Evolutionary conservation across 1,284 basidiomycete genomes (phyloP).

Genomic region (Ceratobasidium sp.): DNA sequence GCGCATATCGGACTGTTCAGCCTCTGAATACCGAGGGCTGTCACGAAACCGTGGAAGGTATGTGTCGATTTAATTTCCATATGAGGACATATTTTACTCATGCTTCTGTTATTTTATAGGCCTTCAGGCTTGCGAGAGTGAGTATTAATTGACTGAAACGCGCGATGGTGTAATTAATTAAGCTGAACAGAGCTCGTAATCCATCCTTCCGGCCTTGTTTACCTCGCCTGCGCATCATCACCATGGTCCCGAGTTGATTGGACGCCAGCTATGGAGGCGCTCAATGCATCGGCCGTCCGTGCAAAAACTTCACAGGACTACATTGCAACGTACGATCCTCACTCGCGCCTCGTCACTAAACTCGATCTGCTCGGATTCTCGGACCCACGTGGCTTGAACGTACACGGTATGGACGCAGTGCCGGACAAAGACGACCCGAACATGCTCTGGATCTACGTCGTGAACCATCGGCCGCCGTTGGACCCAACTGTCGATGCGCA

Average conservation of each 20-base stretch:
- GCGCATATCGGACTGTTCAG: constrained; percentile 19
- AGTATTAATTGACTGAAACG: constrained; percentile 41
- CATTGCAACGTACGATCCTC: constrained; percentile 72
- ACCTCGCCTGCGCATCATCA: constrained; percentile 35
- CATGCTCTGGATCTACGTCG: constrained; percentile 74
- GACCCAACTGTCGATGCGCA: constrained; percentile 57
- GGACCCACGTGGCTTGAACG: constrained; percentile 64
- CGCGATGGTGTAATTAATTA: constrained; percentile 18
- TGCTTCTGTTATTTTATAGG: constrained; percentile 51
- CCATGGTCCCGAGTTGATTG: constrained; percentile 20
- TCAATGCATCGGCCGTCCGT: constrained; percentile 22
- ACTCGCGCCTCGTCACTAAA: constrained; percentile 62
- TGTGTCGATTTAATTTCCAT: background rate
- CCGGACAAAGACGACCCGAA: constrained; percentile 65
- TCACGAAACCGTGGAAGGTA: constrained; percentile 22
- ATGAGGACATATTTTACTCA: background rate
- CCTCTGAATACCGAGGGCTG: constrained; percentile 33
- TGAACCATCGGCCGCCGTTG: constrained; percentile 73
- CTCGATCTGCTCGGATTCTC: constrained; percentile 64
- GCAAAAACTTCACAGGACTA: constrained; percentile 62
- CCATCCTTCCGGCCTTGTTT: constrained; percentile 32
- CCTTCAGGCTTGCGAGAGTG: constrained; percentile 77
- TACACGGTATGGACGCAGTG: constrained; percentile 83
- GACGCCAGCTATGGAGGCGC: constrained; percentile 22
- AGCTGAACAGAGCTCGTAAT: constrained; percentile 33